Evolutionary conservation across 176 grass and related monocot genomes (phyloP).

Genomic region (Calamus simplicifolius): DNA sequence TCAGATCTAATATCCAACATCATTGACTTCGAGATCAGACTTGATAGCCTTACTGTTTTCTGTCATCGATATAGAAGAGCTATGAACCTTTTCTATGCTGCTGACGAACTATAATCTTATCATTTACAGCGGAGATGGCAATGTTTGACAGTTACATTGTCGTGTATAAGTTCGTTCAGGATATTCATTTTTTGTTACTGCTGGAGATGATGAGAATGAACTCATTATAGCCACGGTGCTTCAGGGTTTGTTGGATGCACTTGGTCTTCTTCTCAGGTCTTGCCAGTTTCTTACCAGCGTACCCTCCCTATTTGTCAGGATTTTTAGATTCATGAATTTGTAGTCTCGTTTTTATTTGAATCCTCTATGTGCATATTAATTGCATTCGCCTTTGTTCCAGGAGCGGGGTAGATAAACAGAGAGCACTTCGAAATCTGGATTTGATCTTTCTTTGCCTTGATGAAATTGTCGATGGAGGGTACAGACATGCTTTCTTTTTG

Average conservation of each 20-base stretch:
- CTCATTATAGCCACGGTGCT: background rate
- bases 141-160: background rate
- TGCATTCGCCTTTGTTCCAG: slow-evolving; percentile 2
- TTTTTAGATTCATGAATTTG: background rate
- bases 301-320: background rate
- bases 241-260: slow-evolving; percentile 3
- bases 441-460: slow-evolving; percentile 7
- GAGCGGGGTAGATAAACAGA: background rate
- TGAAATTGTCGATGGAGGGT: slow-evolving; percentile 14
- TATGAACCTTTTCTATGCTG: no score
- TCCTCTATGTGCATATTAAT: no score
- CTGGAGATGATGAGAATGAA: slow-evolving; percentile 8
- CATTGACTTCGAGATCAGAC: no score
- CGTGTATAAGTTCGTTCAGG: slow-evolving; percentile 4
- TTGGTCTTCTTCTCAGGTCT: slow-evolving; percentile 9
- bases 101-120: background rate
- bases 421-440: slow-evolving; percentile 4
- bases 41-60: no score
- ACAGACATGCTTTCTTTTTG: background rate
- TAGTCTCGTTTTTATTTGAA: background rate
- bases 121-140: slow-evolving; percentile 7
- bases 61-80: no score
- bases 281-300: background rate
- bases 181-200: slow-evolving; percentile 7
- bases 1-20: no score